Conservation (phyloP, 352 stramenopile species). For the Aphanomyces cochlioides region DNA sequence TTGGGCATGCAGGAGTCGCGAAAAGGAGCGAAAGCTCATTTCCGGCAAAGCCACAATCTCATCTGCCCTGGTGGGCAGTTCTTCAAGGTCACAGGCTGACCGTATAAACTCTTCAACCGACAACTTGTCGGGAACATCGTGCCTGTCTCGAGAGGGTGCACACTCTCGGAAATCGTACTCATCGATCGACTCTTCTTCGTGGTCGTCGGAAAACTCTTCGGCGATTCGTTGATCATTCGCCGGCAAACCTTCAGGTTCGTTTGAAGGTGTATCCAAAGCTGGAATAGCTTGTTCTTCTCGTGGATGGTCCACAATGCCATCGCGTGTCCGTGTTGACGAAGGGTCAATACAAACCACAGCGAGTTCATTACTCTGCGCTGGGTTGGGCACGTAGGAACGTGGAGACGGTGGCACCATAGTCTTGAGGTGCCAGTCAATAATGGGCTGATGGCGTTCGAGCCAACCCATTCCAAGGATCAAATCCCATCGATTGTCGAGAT, state of each 20-base stretch:
- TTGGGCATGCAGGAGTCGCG: neutral
- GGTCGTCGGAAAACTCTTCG: too few species aligned
- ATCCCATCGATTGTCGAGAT: constrained; percentile 34
- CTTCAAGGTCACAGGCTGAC: neutral
- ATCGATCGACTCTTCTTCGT: too few species aligned
- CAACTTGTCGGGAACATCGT: too few species aligned
- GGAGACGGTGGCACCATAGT: constrained; percentile 31
- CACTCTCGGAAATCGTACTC: too few species aligned
- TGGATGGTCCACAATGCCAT: too few species aligned
- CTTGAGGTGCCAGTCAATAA: constrained; percentile 30
- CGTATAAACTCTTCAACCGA: neutral
- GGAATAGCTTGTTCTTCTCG: too few species aligned
- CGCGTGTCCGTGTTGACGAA: too few species aligned
- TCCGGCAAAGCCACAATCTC: neutral
- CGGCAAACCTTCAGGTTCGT: too few species aligned
- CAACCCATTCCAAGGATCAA: constrained; percentile 39
- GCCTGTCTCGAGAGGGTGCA: too few species aligned
- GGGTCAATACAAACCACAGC: neutral
- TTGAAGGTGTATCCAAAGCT: too few species aligned
- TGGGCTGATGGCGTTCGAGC: constrained; percentile 33
- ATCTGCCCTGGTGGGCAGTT: neutral
- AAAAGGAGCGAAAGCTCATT: neutral
- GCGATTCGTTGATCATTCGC: too few species aligned
- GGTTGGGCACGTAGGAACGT: neutral
- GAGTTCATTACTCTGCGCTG: constrained; percentile 5